Evolutionary conservation across 2,329 filamentous ascomycete genomes (phyloP).

Genomic region (Xylaria sp.): DNA sequence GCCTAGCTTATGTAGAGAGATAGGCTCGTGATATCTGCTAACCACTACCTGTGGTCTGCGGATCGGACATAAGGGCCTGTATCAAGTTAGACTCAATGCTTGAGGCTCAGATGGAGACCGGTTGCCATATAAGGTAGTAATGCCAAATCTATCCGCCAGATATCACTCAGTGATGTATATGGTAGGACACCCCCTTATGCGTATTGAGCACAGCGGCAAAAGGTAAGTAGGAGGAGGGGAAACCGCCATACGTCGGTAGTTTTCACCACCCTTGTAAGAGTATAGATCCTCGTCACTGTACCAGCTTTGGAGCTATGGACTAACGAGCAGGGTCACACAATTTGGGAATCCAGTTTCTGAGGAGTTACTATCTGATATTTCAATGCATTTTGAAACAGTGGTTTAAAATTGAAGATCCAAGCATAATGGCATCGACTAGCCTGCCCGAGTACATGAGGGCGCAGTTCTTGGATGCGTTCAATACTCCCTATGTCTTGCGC

Average conservation of each 20-base stretch:
- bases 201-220: conserved; percentile 6
- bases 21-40: no score
- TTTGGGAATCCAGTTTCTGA: background rate
- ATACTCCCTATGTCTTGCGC: conserved; percentile 47
- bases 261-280: background rate
- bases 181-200: no score
- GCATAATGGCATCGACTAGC: background rate
- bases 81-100: no score
- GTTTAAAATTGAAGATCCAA: background rate
- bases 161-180: no score
- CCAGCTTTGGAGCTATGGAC: no score
- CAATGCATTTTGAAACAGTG: background rate
- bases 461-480: conserved; percentile 49
- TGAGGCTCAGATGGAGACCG: no score
- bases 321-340: background rate
- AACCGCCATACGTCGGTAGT: background rate
- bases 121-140: no score
- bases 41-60: no score
- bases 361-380: background rate
- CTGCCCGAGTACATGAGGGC: conserved; percentile 44
- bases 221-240: background rate
- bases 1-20: no score
- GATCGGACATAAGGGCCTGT: no score
- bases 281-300: background rate
- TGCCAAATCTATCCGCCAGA: no score